A percentile compares a stretch with the other conserved stretches of the same genome.
Evolutionary conservation across 1,284 basidiomycete genomes (phyloP).

Genomic region (Rhodotorula sp.): DNA sequence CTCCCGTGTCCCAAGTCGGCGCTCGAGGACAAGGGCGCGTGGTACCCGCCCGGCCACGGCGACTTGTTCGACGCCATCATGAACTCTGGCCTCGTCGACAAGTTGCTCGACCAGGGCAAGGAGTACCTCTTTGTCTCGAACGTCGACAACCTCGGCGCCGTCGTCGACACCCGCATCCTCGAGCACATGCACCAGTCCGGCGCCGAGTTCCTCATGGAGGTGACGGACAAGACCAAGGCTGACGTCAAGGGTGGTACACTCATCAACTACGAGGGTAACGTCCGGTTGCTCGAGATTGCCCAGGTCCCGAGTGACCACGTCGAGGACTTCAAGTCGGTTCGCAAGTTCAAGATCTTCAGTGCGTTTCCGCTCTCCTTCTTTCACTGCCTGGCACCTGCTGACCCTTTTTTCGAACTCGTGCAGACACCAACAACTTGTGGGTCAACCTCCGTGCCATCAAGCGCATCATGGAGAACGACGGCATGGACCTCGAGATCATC

Average conservation of each 20-base stretch:
- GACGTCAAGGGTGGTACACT: slow-evolving; percentile 99
- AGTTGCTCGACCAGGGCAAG: slow-evolving; percentile 91
- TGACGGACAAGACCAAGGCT: slow-evolving; percentile 99
- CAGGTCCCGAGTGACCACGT: slow-evolving; percentile 97
- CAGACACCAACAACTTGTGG: slow-evolving; percentile 83
- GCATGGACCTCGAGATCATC: slow-evolving; percentile 82
- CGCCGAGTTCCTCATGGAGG: slow-evolving; percentile 84
- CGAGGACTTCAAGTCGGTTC: slow-evolving; percentile 93
- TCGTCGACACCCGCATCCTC: slow-evolving; percentile 80
- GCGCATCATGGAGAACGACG: slow-evolving; percentile 83
- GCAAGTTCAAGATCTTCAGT: slow-evolving; percentile 64
- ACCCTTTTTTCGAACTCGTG: too few species aligned
- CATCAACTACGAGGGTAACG: slow-evolving; percentile 64
- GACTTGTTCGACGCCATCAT: slow-evolving; percentile 90
- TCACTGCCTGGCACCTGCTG: too few species aligned
- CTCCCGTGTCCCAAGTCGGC: slow-evolving; percentile 84
- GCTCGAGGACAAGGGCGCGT: slow-evolving; percentile 88
- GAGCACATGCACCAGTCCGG: slow-evolving; percentile 67
- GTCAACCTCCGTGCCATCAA: slow-evolving; percentile 87
- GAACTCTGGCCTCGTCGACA: slow-evolving; percentile 95
- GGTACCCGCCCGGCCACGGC: slow-evolving; percentile 99
- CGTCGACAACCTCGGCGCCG: slow-evolving; percentile 97
- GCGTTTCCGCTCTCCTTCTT: not conserved
- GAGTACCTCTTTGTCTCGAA: slow-evolving; percentile 99
- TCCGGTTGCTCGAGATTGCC: slow-evolving; percentile 95